These are phyloP conservation scores for Chaetomium strumarium DNA, from an alignment of 2,329 filamentous ascomycete species.

Conservation along the genomic window DNA sequence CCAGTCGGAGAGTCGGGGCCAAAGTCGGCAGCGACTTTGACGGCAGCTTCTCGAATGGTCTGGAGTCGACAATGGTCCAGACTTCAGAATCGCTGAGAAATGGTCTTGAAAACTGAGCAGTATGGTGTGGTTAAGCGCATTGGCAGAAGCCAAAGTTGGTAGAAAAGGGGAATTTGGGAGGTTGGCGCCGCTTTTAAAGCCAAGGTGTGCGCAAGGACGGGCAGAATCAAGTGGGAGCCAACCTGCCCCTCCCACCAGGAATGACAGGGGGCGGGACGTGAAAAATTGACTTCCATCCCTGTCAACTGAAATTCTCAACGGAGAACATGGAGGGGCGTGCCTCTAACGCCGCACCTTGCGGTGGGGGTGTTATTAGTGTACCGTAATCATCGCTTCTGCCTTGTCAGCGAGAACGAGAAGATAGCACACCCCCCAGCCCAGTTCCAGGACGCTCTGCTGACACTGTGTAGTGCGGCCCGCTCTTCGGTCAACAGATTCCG, in stretches of 20 bases:
- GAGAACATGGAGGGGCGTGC: conserved; percentile 17
- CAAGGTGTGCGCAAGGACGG: conserved; percentile 15
- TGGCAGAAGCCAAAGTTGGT: conserved; percentile 26
- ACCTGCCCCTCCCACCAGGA: neutral
- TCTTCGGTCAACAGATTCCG: conserved; percentile 12
- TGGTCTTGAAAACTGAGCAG: conserved; percentile 9
- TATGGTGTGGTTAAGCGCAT: conserved; percentile 14
- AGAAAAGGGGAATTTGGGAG: conserved; percentile 20
- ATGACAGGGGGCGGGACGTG: conserved; percentile 4
- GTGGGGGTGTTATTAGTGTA: conserved; percentile 11
- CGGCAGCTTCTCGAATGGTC: conserved; percentile 33
- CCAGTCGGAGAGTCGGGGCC: conserved; percentile 32
- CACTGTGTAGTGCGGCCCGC: conserved; percentile 17
- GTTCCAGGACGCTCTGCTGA: conserved; percentile 9
- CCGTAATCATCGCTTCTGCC: conserved; percentile 9
- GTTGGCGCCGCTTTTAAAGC: conserved; percentile 21
- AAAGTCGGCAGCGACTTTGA: conserved; percentile 35
- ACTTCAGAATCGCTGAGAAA: conserved; percentile 18
- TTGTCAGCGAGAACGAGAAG: conserved; percentile 14
- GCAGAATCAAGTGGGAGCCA: conserved; percentile 10
- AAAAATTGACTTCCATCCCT: conserved; percentile 9
- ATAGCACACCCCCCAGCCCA: conserved; percentile 12
- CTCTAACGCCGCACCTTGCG: neutral
- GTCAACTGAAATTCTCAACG: conserved; percentile 10
- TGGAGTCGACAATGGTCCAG: conserved; percentile 36